These are phyloP conservation scores for Phytophthora meadii DNA, from an alignment of 352 stramenopile species.

Conservation along the genomic window DNA sequence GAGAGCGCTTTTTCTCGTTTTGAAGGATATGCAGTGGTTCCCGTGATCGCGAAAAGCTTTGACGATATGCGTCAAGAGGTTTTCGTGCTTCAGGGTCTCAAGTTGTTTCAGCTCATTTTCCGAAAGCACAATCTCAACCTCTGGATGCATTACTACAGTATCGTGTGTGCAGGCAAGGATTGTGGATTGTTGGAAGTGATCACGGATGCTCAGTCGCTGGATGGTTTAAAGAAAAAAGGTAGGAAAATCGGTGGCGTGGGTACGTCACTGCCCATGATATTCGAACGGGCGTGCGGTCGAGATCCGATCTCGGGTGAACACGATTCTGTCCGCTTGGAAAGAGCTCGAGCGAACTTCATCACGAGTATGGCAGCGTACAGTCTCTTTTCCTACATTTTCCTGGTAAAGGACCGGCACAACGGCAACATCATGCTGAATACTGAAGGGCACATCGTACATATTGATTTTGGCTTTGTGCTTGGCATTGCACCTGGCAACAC, in stretches of 20 bases:
- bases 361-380: slow-evolving; percentile 96
- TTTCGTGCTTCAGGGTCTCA: slow-evolving; percentile 96
- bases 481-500: slow-evolving; percentile 97
- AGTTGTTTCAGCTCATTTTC: slow-evolving; percentile 94
- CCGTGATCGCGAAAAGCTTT: slow-evolving; percentile 97
- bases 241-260: slow-evolving; percentile 33
- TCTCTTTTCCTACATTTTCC: slow-evolving; percentile 96
- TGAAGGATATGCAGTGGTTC: slow-evolving; percentile 87
- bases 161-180: slow-evolving; percentile 92
- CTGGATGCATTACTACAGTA: slow-evolving; percentile 95
- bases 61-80: slow-evolving; percentile 98
- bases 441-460: slow-evolving; percentile 96
- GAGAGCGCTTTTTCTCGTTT: slow-evolving; percentile 71
- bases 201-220: slow-evolving; percentile 95
- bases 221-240: slow-evolving; percentile 95
- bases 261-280: slow-evolving; percentile 56
- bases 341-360: slow-evolving; percentile 95
- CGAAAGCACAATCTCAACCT: slow-evolving; percentile 88
- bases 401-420: slow-evolving; percentile 98
- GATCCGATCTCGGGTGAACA: slow-evolving; percentile 48
- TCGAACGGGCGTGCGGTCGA: slow-evolving; percentile 53
- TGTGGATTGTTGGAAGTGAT: slow-evolving; percentile 96
- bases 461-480: slow-evolving; percentile 99
- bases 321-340: slow-evolving; percentile 52
- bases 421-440: slow-evolving; percentile 98